phyloP scores from a whole-genome alignment of 352 stramenopile genomes.

The Globisporangium uncinulatum region DNA sequence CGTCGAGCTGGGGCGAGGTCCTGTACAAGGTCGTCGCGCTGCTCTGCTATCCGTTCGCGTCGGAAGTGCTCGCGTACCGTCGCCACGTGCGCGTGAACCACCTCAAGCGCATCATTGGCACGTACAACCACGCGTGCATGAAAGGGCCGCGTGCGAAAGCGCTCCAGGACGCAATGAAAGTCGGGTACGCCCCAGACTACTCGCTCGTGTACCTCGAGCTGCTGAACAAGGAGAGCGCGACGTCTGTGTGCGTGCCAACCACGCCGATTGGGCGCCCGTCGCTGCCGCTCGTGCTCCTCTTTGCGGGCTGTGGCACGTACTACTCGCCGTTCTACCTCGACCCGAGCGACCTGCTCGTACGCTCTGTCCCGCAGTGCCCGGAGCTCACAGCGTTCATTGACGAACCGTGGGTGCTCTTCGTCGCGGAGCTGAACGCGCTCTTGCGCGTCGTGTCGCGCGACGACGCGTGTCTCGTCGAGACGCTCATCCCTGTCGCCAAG shows the following conservation, averaged over 20 bases:
- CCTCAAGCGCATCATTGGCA: constrained; percentile 65
- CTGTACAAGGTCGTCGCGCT: constrained; percentile 53
- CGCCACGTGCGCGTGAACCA: constrained; percentile 70
- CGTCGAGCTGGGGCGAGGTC: constrained; percentile 53
- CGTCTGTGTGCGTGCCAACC: constrained; percentile 64
- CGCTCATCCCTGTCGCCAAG: constrained; percentile 51
- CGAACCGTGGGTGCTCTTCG: constrained; percentile 80
- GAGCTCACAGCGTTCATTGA: constrained; percentile 83
- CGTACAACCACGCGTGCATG: constrained; percentile 83
- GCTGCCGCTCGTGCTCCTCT: constrained; percentile 66
- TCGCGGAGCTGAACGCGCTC: constrained; percentile 73
- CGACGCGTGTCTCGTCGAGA: constrained; percentile 41
- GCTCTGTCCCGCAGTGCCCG: constrained; percentile 69
- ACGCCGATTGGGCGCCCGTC: constrained; percentile 69
- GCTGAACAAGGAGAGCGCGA: constrained; percentile 65
- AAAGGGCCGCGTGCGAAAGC: constrained; percentile 60
- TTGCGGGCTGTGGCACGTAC: constrained; percentile 75
- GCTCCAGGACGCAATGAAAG: constrained; percentile 70
- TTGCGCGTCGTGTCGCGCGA: constrained; percentile 65
- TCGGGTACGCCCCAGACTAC: constrained; percentile 76
- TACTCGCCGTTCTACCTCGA: constrained; percentile 76
- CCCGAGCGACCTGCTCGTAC: constrained; percentile 73
- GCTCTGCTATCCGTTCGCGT: constrained; percentile 67
- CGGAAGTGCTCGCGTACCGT: constrained; percentile 57
- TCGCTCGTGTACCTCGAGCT: constrained; percentile 78